Evolutionary conservation across 2,329 filamentous ascomycete species (phyloP).

Genomic region (Xylariales sp.): DNA sequence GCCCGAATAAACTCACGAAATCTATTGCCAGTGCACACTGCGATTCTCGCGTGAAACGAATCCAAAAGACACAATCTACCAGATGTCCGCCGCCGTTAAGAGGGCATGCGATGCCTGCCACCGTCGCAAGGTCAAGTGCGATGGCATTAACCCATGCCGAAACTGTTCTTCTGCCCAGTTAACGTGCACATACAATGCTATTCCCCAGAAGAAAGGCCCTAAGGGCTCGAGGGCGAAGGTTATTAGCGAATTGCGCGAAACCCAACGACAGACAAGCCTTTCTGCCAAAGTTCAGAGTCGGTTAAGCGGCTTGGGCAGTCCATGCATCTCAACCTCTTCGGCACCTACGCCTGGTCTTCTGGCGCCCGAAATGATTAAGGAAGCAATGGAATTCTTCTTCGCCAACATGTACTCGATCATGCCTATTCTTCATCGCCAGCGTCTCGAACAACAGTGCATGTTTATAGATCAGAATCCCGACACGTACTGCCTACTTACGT

Average conservation of each 20-base stretch:
- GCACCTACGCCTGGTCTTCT: constrained; percentile 70
- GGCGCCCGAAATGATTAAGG: constrained; percentile 71
- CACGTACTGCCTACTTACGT: constrained; percentile 71
- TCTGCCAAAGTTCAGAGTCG: constrained; percentile 71
- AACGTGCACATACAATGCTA: constrained; percentile 78
- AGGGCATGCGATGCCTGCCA: constrained; percentile 79
- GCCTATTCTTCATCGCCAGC: constrained; percentile 70
- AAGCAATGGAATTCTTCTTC: constrained; percentile 76
- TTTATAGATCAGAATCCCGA: constrained; percentile 73
- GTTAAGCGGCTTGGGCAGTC: constrained; percentile 65
- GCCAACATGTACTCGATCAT: constrained; percentile 72
- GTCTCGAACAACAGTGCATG: constrained; percentile 67
- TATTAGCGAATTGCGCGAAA: constrained; percentile 77
- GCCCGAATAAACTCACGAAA: constrained; percentile 8
- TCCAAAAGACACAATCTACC: constrained; percentile 5
- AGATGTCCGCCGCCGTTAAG: constrained; percentile 57
- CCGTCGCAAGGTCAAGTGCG: constrained; percentile 79
- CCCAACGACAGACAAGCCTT: constrained; percentile 73
- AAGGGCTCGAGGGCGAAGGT: constrained; percentile 81
- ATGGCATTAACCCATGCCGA: constrained; percentile 76
- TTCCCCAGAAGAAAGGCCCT: constrained; percentile 80
- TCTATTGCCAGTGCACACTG: background rate
- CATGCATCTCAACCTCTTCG: constrained; percentile 58
- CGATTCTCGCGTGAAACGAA: constrained; percentile 1
- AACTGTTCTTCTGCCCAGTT: constrained; percentile 76